A percentile compares a stretch with the other conserved stretches of the same genome.
These are phyloP conservation scores for Arctostaphylos glauca DNA, from an alignment of 148 eudicot genomes.

Conservation along the genomic window DNA sequence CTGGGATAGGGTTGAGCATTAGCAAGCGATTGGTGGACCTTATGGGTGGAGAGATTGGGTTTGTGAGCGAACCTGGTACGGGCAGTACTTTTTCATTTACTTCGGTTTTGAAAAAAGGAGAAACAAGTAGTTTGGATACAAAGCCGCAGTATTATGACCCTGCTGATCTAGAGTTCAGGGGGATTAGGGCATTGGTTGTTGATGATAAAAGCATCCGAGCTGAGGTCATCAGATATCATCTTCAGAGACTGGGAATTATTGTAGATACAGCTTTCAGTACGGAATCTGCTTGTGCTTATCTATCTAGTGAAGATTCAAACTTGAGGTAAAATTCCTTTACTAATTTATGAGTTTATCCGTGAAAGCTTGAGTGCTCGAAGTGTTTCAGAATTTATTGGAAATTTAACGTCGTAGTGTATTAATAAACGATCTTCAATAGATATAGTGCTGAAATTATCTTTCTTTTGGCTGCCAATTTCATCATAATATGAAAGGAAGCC, in stretches of 20 bases:
- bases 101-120: slow-evolving; percentile 43
- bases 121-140: slow-evolving; percentile 30
- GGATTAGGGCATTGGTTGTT: slow-evolving; percentile 64
- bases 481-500: background rate
- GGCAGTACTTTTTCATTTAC: slow-evolving; percentile 93
- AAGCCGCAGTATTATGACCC: slow-evolving; percentile 41
- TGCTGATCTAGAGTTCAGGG: slow-evolving; percentile 52
- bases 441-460: background rate
- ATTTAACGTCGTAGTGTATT: background rate
- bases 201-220: slow-evolving; percentile 59
- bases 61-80: slow-evolving; percentile 53
- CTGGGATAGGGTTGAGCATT: slow-evolving; percentile 94
- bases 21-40: slow-evolving; percentile 81
- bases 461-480: background rate
- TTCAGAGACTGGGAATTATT: slow-evolving; percentile 63
- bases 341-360: background rate
- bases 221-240: slow-evolving; percentile 77
- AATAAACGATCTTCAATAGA: background rate
- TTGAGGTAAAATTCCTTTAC: slow-evolving; percentile 36
- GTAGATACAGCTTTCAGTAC: slow-evolving; percentile 44
- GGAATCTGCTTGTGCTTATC: slow-evolving; percentile 43
- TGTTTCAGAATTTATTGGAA: background rate
- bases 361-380: background rate
- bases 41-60: slow-evolving; percentile 94
- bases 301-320: slow-evolving; percentile 28